These are phyloP conservation scores for Arthrinium puccinioides DNA, from an alignment of 2,329 filamentous ascomycete species.

Conservation along the genomic window DNA sequence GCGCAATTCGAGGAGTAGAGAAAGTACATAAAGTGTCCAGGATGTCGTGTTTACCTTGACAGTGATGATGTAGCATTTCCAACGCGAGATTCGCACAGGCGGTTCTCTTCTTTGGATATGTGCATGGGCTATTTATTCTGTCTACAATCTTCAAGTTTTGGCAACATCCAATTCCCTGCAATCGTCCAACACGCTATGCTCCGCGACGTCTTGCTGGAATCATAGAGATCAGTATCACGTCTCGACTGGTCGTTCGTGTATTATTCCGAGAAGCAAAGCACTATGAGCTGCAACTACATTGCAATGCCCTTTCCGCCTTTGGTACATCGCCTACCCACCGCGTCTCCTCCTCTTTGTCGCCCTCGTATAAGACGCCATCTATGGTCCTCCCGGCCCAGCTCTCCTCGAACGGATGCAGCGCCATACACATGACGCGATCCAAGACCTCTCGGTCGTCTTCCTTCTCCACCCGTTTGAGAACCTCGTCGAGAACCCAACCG, in stretches of 20 bases:
- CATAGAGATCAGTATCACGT: too few species aligned
- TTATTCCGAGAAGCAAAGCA: too few species aligned
- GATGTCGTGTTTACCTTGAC: too few species aligned
- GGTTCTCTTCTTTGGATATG: too few species aligned
- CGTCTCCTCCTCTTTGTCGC: constrained; percentile 66
- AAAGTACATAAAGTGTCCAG: constrained; percentile 7
- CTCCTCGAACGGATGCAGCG: constrained; percentile 77
- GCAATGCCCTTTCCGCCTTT: constrained; percentile 67
- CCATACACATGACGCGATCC: constrained; percentile 72
- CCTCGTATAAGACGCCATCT: constrained; percentile 41
- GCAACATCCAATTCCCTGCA: too few species aligned
- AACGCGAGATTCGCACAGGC: too few species aligned
- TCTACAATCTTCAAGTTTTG: too few species aligned
- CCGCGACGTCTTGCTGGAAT: too few species aligned
- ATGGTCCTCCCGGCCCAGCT: constrained; percentile 52
- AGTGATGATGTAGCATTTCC: too few species aligned
- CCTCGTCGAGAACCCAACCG: constrained; percentile 87
- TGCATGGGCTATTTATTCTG: too few species aligned
- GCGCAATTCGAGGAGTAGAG: constrained; percentile 10
- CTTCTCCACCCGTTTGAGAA: constrained; percentile 85
- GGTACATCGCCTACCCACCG: constrained; percentile 85
- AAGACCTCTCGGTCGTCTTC: constrained; percentile 75
- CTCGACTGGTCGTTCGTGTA: too few species aligned
- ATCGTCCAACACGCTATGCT: too few species aligned
- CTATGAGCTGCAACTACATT: constrained; percentile 86